Base-by-base conservation (phyloP, 768 basidiomycete genomes). In the Solioccasus polychromus region DNA sequence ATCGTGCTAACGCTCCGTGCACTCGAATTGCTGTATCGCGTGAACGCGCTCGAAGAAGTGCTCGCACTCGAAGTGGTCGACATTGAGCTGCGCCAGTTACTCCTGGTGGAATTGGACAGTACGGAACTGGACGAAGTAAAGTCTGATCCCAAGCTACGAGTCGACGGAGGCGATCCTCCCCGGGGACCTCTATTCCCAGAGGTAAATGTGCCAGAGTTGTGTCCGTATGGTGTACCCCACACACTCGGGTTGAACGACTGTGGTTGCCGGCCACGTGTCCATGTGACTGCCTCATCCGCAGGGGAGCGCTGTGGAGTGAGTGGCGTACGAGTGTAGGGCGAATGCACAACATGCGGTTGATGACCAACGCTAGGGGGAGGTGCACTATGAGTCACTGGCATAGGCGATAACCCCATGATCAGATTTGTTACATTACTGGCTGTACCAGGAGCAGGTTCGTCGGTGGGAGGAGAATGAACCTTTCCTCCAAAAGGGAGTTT, bases 41-140 rank as follows among this genome's bases (percentile, higher is more conserved):
- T 90, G 57, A 90, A 91, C 26, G 82, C 81, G 18, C 79, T 82
- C 19, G 80, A 76, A 8, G 82, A 83, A 12, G 83, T 80, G 52
- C 77, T 79, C 10, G 83, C 82, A 58, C 82, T 86, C 39, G 78
- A 80, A 8, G 75, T 75, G n/a, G 80, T 82, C 46, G 79, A 79
- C 74, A 75, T 80, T 32, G 87, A 88, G 64, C 77, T 87, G 47
- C 87, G 82, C 87, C 87, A 89, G 64, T 87, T 89, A 51, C 37
- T 57, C 48, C 59, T 65, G 46, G 55, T 63, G 38, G 62, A 36
- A 46, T 71, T 73, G 19, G 85, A 85, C 11, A 76, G 67, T 54
- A 77, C 74, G 3, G 84, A 83, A 55, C 78, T 80, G 20, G 83
- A 82, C 23, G 76, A 82, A 22, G 73, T 70, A 23, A 77, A 57